Conservation (phyloP, 352 stramenopile genomes). For the Globisporangium nodosum region DNA sequence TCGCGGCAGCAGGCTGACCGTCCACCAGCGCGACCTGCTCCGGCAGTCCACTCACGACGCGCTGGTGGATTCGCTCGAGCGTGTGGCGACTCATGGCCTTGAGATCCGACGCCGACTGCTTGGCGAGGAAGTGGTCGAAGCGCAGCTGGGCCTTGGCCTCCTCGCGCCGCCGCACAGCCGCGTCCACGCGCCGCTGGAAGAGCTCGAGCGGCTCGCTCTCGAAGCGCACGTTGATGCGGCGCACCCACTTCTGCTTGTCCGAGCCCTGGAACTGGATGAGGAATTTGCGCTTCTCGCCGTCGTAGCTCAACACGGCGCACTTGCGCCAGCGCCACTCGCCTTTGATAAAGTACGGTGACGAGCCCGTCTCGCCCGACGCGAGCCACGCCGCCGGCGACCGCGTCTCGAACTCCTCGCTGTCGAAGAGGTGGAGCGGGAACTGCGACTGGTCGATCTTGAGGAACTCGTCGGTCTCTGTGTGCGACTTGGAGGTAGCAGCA, state of each 20-base stretch:
- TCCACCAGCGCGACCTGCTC: conserved; percentile 54
- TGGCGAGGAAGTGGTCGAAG: conserved; percentile 88
- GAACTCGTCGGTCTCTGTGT: conserved; percentile 44
- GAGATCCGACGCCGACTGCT: conserved; percentile 67
- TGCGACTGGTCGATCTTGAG: conserved; percentile 89
- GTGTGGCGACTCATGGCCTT: conserved; percentile 73
- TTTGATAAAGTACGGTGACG: conserved; percentile 82
- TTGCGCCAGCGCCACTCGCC: conserved; percentile 81
- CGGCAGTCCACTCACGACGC: conserved; percentile 78
- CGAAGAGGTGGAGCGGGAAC: conserved; percentile 88
- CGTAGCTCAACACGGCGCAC: conserved; percentile 62
- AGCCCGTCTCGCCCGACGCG: conserved; percentile 27
- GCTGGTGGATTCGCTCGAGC: conserved; percentile 80
- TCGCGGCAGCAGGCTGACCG: conserved; percentile 39
- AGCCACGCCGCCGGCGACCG: conserved; percentile 77
- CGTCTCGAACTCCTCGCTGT: conserved; percentile 83
- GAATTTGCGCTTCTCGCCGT: conserved; percentile 61
- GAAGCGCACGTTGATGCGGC: conserved; percentile 91
- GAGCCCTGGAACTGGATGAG: conserved; percentile 83
- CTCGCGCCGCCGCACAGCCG: conserved; percentile 55
- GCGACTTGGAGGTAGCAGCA: not conserved
- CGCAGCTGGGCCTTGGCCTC: conserved; percentile 82
- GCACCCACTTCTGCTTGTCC: conserved; percentile 83
- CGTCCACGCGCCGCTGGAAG: conserved; percentile 76
- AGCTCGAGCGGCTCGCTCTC: conserved; percentile 57